Percentiles rank a stretch among this genome's conserved stretches.
phyloP scores from a whole-genome alignment of 495 filamentous ascomycete genomes.

The Beverwykella pulmonaria region DNA sequence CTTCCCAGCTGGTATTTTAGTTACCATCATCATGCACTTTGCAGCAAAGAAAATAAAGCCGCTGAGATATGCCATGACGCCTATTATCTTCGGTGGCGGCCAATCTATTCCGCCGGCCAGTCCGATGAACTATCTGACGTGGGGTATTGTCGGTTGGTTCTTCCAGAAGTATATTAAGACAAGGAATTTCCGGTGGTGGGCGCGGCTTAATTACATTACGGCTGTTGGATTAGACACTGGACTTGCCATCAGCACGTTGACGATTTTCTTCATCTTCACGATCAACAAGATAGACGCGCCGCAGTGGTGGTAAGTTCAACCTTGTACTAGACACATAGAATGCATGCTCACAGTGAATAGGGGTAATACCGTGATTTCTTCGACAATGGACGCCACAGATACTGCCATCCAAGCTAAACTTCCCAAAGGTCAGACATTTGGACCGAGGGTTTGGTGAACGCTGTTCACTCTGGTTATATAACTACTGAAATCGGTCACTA shows the following conservation, averaged over 20 bases:
- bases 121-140: slow-evolving; percentile 69
- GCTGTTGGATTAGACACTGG: slow-evolving; percentile 64
- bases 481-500: slow-evolving; percentile 1
- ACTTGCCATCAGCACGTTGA: slow-evolving; percentile 62
- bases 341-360: background rate
- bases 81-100: slow-evolving; percentile 69
- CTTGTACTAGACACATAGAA: background rate
- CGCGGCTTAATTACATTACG: slow-evolving; percentile 64
- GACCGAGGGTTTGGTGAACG: slow-evolving; percentile 16
- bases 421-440: slow-evolving; percentile 13
- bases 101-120: slow-evolving; percentile 67
- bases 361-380: slow-evolving; percentile 21
- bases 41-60: slow-evolving; percentile 57
- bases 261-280: slow-evolving; percentile 64
- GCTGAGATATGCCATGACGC: slow-evolving; percentile 62
- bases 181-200: slow-evolving; percentile 67
- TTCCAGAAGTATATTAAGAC: slow-evolving; percentile 66
- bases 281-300: slow-evolving; percentile 54
- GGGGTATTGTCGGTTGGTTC: slow-evolving; percentile 66
- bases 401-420: slow-evolving; percentile 10
- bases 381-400: slow-evolving; percentile 13
- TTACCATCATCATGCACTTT: slow-evolving; percentile 60
- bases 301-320: slow-evolving; percentile 51
- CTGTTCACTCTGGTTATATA: background rate
- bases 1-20: slow-evolving; percentile 62